These are phyloP conservation scores for Pyrus betulifolia DNA, from an alignment of 306 rosid genomes.

Conservation along the genomic window DNA sequence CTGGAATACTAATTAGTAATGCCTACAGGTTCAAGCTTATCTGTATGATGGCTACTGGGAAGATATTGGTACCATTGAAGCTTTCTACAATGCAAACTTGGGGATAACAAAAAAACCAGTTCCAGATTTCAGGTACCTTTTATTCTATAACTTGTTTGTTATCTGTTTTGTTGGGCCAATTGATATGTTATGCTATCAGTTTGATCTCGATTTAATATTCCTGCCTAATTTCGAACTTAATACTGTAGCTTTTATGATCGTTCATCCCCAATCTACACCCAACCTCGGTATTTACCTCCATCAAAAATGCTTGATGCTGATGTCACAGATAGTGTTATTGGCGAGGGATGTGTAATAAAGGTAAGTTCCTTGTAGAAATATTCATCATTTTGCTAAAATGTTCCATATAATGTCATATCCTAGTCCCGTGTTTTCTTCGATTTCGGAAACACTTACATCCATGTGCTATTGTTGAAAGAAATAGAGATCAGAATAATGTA, in stretches of 20 bases:
- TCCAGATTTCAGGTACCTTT: slow-evolving; percentile 81
- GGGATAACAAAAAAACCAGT: slow-evolving; percentile 96
- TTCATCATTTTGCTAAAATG: background rate
- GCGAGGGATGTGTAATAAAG: slow-evolving; percentile 99
- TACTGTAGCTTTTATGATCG: slow-evolving; percentile 86
- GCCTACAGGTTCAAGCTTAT: slow-evolving; percentile 88
- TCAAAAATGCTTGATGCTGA: slow-evolving; percentile 99
- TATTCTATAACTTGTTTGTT: slow-evolving; percentile 1
- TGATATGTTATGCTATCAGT: slow-evolving; percentile 3
- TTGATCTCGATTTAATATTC: slow-evolving; percentile 2
- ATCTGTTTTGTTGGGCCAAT: background rate
- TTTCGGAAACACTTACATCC: background rate
- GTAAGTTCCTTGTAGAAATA: slow-evolving; percentile 22
- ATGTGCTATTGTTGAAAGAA: background rate
- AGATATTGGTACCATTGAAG: slow-evolving; percentile 98
- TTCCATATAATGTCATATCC: background rate
- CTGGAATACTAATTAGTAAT: slow-evolving; percentile 8
- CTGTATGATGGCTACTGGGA: slow-evolving; percentile 99
- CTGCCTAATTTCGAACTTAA: slow-evolving; percentile 8
- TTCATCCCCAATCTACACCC: slow-evolving; percentile 97
- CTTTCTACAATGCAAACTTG: slow-evolving; percentile 92
- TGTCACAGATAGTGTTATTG: slow-evolving; percentile 93
- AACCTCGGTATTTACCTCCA: slow-evolving; percentile 94
- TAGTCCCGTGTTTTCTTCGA: background rate
- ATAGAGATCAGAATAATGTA: background rate